Conservation (phyloP, 2,329 filamentous ascomycete genomes). For the Colletotrichum euphorbiae region DNA sequence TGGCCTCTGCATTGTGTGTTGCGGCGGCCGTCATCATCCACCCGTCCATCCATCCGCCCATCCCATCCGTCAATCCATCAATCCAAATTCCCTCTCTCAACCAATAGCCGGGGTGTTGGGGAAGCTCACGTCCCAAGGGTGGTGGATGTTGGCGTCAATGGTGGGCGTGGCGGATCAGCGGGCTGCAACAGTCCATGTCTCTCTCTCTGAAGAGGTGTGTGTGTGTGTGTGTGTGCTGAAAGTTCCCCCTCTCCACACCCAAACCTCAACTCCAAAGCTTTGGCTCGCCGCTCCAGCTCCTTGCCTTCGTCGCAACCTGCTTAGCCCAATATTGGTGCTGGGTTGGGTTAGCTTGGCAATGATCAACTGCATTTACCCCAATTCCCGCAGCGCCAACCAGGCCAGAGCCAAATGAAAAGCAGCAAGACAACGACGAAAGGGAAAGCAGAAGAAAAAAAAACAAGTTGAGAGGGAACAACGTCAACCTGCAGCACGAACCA, state of each 20-base stretch:
- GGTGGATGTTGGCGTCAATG: conserved; percentile 5
- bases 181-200: conserved; percentile 37
- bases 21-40: not conserved
- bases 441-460: conserved; percentile 3
- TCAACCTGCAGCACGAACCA: conserved; percentile 7
- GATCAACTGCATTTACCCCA: not conserved
- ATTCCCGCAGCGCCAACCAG: not conserved
- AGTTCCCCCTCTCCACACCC: conserved; percentile 2
- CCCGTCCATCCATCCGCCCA: conserved; percentile 9
- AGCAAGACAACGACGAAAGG: not conserved
- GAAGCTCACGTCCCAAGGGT: conserved; percentile 38
- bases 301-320: conserved; percentile 9
- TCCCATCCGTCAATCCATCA: conserved; percentile 6
- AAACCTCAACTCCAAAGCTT: conserved; percentile 15
- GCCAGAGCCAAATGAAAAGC: not conserved
- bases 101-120: conserved; percentile 46
- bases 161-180: conserved; percentile 24
- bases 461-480: conserved; percentile 29
- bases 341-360: conserved; percentile 15
- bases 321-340: conserved; percentile 7
- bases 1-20: conserved; percentile 10
- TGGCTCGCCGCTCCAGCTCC: conserved; percentile 26
- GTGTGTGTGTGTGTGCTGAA: not conserved
- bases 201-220: not conserved
- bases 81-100: conserved; percentile 35